Conservation (phyloP, 225 moss, liverwort and hornwort species). For the Bryum argenteum region DNA sequence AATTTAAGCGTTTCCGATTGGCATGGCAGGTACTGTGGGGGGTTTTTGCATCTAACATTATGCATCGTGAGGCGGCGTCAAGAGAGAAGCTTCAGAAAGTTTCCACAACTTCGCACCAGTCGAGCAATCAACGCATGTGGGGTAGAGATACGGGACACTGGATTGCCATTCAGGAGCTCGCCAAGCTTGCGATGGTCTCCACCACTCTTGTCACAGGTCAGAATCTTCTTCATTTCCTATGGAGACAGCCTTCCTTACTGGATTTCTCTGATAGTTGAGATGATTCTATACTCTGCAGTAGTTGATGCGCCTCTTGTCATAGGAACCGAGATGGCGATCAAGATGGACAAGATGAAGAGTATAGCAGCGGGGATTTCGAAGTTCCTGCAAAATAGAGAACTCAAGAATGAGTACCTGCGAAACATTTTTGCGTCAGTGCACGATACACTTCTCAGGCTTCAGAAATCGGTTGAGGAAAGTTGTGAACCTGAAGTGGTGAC, state of each 20-base stretch:
- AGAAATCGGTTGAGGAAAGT: conserved; percentile 19
- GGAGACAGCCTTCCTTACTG: neutral
- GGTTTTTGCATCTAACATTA: conserved; percentile 78
- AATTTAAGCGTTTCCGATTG: neutral
- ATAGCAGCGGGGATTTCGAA: conserved; percentile 28
- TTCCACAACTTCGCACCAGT: conserved; percentile 48
- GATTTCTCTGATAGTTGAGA: neutral
- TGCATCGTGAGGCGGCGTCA: conserved; percentile 89
- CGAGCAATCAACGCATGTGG: conserved; percentile 49
- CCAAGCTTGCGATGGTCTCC: conserved; percentile 84
- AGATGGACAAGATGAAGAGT: conserved; percentile 36
- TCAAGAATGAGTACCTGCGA: conserved; percentile 25
- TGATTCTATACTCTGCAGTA: no score
- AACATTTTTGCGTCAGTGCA: conserved; percentile 26
- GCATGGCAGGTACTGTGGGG: conserved; percentile 77
- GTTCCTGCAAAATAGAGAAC: conserved; percentile 21
- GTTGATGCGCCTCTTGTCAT: neutral
- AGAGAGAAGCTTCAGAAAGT: conserved; percentile 64
- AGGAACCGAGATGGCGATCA: conserved; percentile 47
- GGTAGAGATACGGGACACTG: conserved; percentile 84
- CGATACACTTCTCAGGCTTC: conserved; percentile 32
- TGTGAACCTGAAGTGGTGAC: conserved; percentile 18
- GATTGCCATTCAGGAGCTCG: conserved; percentile 85
- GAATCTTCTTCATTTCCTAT: neutral
- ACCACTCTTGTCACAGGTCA: conserved; percentile 63